These are phyloP conservation scores for Mycena belliarum DNA, from an alignment of 768 basidiomycete genomes.

Conservation along the genomic window DNA sequence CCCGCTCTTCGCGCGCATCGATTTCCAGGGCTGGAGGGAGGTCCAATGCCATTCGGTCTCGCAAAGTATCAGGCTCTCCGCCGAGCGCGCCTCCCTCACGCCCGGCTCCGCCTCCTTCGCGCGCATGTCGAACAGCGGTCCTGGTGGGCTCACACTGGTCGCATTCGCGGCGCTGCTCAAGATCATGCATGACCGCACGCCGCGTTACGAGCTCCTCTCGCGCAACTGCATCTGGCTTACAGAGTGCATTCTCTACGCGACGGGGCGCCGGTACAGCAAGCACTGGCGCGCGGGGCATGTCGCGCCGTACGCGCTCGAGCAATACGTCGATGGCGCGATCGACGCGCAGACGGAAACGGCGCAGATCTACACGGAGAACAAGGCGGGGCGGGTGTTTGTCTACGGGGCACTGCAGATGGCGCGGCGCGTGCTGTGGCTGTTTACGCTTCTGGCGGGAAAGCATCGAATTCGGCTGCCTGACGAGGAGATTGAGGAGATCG, in stretches of 20 bases:
- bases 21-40: not conserved
- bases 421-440: not conserved
- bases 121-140: not conserved
- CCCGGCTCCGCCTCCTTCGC: not conserved
- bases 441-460: not conserved
- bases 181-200: slow-evolving; percentile 3
- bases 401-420: not conserved
- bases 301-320: not conserved
- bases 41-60: not conserved
- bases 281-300: not conserved
- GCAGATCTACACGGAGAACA: not conserved
- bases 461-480: not conserved
- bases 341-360: not conserved
- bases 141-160: slow-evolving; percentile 1
- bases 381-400: not conserved
- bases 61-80: not conserved
- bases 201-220: not conserved
- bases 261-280: slow-evolving; percentile 3
- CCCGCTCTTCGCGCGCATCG: not conserved
- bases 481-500: slow-evolving; percentile 1
- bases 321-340: not conserved
- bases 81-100: not conserved
- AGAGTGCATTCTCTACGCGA: slow-evolving; percentile 2
- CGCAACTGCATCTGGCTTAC: slow-evolving; percentile 3
- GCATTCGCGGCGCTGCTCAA: slow-evolving; percentile 6